Conservation (phyloP, 2,329 filamentous ascomycete genomes). For the Ophiostoma montium region DNA sequence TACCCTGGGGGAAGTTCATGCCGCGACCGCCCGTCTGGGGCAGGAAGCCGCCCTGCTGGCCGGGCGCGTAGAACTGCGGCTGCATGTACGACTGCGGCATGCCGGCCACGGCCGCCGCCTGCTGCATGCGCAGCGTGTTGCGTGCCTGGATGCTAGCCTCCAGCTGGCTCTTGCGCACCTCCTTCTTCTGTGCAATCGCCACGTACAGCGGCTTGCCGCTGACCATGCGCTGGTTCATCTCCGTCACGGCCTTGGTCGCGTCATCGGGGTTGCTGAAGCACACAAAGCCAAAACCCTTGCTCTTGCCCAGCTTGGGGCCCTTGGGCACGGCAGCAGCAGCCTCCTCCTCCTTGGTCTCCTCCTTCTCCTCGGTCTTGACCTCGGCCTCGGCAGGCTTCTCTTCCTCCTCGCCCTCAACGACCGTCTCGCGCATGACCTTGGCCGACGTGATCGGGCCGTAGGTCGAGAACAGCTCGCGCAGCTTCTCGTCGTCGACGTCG, state of each 20-base stretch:
- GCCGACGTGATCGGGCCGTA: constrained; percentile 95
- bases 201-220: constrained; percentile 95
- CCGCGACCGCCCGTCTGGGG: constrained; percentile 43
- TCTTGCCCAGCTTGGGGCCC: constrained; percentile 76
- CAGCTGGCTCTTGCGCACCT: constrained; percentile 97
- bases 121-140: constrained; percentile 97
- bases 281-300: constrained; percentile 99
- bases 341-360: constrained; percentile 43
- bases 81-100: constrained; percentile 83
- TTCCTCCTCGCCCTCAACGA: constrained; percentile 52
- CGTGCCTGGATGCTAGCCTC: constrained; percentile 98
- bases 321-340: constrained; percentile 31
- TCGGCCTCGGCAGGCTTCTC: constrained; percentile 71
- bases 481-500: constrained; percentile 94
- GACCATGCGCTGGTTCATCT: constrained; percentile 99
- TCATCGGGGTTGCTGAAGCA: constrained; percentile 99
- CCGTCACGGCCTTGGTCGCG: constrained; percentile 94
- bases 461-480: constrained; percentile 80
- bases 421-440: constrained; percentile 93
- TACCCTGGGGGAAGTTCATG: constrained; percentile 51
- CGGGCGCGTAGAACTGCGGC: constrained; percentile 76
- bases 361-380: not conserved
- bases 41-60: constrained; percentile 59
- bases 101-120: constrained; percentile 79
- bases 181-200: constrained; percentile 96